Conservation (phyloP, 2,329 filamentous ascomycete species). For the Neonectria coccinea region DNA sequence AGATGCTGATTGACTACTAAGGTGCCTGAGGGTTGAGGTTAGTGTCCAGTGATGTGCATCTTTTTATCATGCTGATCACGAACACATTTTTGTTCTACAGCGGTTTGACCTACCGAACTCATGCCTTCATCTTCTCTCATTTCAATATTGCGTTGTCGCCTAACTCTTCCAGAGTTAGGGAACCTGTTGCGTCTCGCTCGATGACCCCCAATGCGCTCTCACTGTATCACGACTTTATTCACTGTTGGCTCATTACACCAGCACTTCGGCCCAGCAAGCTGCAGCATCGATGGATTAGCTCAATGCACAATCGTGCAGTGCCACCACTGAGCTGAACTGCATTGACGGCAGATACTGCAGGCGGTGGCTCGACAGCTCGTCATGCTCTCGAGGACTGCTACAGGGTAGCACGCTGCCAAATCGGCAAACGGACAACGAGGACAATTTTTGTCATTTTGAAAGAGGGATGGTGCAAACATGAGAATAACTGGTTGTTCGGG, state of each 20-base stretch:
- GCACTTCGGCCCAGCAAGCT: background rate
- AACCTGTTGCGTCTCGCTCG: background rate
- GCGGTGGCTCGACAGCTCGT: background rate
- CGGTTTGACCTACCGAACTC: background rate
- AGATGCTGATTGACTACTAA: background rate
- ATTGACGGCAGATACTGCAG: background rate
- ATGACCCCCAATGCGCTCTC: background rate
- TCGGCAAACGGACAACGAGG: background rate
- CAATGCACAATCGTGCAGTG: background rate
- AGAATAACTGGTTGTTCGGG: too few species aligned
- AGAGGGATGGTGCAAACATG: background rate
- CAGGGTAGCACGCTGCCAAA: background rate
- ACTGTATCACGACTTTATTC: background rate
- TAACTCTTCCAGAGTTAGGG: background rate
- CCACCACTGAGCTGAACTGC: background rate
- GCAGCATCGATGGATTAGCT: background rate
- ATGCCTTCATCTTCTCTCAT: too few species aligned
- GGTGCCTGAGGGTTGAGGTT: background rate
- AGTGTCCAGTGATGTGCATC: background rate
- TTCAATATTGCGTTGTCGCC: background rate
- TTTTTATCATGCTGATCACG: background rate
- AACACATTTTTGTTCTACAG: background rate
- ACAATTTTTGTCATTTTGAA: background rate
- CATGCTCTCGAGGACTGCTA: background rate
- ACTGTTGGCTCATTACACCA: background rate